Evolutionary conservation across 768 basidiomycete genomes (phyloP), one percentile per base, ranked within the genome.

Genomic region (Lentinula lateritia): DNA sequence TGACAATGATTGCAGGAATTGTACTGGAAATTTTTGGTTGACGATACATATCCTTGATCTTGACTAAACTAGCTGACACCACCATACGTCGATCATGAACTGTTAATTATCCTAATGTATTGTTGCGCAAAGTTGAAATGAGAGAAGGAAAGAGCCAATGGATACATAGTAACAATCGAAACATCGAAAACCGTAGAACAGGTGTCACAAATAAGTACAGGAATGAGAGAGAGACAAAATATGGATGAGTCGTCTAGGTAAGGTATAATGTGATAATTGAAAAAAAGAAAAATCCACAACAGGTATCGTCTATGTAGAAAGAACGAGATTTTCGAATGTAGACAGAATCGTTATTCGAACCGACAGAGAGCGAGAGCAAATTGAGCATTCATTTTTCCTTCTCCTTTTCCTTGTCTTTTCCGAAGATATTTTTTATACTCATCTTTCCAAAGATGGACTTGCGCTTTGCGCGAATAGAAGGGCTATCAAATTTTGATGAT

Each of bases 401-500:
- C 43, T 68, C 70, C 65, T 81, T 80, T 20, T 82, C 75, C 66
- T 77, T 79, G 59, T 83, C 75, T 39, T 71, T 67, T 15, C 73
- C 67, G 66, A 88, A 87, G 6, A 85, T 66, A 43, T 76, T 68
- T 67, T 82, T 86, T 56, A 83, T 42, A 34, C 50, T 61, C 50
- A 78, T 67, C 65, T 78, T 86, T 28, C 79, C 79, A 57, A 88
- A 77, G 35, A 87, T 68, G 15, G 85, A 85, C 6, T 72, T 68
- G 50, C 76, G 75, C 68, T 84, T 87, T 75, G 85, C 85, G 61
- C 79, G 74, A 34, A 41, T 71, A n/a, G 64, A 65, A 13, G 65
- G 57, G 1, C 77, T 73, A 20, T 72, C 75, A 59, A 73, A 71
- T 58, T 70, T 76, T 8, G 79, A 76, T 32, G 39, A 13, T 23